These are phyloP conservation scores for Leishmania tropica DNA, from an alignment of 208 protist genomes.

Conservation along the genomic window DNA sequence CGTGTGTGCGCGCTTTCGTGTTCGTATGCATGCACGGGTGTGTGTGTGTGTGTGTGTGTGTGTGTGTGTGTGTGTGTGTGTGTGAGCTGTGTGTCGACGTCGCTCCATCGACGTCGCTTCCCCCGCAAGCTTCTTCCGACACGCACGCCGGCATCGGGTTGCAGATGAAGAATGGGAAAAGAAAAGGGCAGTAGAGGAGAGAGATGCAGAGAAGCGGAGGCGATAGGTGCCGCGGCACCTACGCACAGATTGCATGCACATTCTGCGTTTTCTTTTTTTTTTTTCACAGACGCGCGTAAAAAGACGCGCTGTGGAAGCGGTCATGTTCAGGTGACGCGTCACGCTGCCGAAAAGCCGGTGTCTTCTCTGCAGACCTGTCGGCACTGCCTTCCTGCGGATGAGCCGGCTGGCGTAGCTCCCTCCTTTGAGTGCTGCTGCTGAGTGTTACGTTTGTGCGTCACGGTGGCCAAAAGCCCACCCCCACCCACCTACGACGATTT, in stretches of 20 bases:
- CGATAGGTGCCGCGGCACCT: neutral
- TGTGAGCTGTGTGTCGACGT: no score
- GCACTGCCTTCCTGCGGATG: neutral
- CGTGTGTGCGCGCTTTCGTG: neutral
- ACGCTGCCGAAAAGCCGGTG: neutral
- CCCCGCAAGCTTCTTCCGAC: neutral
- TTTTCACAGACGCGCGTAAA: neutral
- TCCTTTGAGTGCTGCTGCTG: neutral
- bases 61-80: no score
- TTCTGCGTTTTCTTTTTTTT: neutral
- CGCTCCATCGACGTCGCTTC: neutral
- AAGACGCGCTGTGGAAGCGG: neutral
- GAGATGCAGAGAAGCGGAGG: neutral
- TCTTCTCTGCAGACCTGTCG: neutral
- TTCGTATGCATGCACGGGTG: neutral
- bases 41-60: no score
- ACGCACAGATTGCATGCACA: neutral
- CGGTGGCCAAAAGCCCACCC: no score
- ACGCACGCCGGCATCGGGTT: neutral
- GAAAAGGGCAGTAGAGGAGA: neutral
- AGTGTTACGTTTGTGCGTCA: neutral
- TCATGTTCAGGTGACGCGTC: neutral
- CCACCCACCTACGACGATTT: neutral
- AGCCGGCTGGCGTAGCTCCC: neutral
- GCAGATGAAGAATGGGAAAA: neutral